Evolutionary conservation across 192 early-diverging fungal genomes (phyloP), one percentile per base, ranked within the genome.

Genomic region (Linnemannia zychae): DNA sequence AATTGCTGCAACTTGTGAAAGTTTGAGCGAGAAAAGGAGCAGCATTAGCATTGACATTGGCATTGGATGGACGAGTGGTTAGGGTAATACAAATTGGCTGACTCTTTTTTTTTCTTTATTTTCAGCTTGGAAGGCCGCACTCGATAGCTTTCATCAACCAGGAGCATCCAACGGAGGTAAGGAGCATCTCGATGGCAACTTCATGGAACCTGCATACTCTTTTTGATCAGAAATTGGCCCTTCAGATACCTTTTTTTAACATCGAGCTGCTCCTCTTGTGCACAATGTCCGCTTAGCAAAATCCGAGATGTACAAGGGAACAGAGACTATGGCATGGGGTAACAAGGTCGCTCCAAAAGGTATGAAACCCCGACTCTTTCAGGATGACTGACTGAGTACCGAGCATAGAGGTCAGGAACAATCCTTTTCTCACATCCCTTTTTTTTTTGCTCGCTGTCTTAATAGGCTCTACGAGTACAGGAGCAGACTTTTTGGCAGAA

Each of bases 241-340:
- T 17, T 2, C 2, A 49, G 17, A 49, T 15, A n/a, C 40, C 40
- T 44, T 44, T 44, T 3, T 9, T 44, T 6, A 44, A 3, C 40
- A 3, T 44, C 36, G 33, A 31, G 20, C n/a, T 6, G 0, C 7
- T 49, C 2, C 24, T 36, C 37, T 73, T 7, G 46, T 15, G 40
- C 31, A 49, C 9, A 15, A 20, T n/a, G n/a, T n/a, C n/a, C n/a
- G n/a, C 24, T 36, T 57, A 84, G 82, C 67, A 50, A 84, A 84
- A 75, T 20, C 82, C 24, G 77, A 84, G 53, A 78, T 84, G 72
- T 84, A 84, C 82, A 84, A 84, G 36, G 77, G 82, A 38, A 13
- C 76, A 24, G 82, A 84, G 24, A 75, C 82, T 9, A 84, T 79
- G 77, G 68, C 77, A 46, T 84, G 82, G 82, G 82, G 77, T 11